phyloP scores from a whole-genome alignment of 2,329 filamentous ascomycete genomes.

The Fusarium virguliforme region DNA sequence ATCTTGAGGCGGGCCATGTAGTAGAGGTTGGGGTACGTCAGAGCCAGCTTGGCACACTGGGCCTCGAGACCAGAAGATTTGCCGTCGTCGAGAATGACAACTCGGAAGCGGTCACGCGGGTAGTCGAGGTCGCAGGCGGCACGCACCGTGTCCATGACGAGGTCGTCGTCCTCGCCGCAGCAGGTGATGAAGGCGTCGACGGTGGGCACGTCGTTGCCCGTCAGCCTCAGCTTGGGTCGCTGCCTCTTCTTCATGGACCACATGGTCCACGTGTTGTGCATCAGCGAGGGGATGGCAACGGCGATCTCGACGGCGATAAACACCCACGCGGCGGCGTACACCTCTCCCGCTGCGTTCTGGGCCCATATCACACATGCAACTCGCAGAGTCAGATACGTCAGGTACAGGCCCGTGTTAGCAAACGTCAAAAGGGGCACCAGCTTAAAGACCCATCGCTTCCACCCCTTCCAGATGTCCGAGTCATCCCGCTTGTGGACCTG shows the following conservation, averaged over 20 bases:
- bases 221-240: conserved; percentile 68
- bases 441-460: conserved; percentile 60
- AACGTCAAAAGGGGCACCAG: conserved; percentile 60
- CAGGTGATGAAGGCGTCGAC: conserved; percentile 73
- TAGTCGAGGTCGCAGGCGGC: conserved; percentile 71
- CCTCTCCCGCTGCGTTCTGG: conserved; percentile 59
- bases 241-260: conserved; percentile 69
- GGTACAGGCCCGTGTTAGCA: conserved; percentile 61
- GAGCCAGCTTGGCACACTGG: conserved; percentile 57
- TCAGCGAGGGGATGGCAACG: conserved; percentile 68
- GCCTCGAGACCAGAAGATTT: conserved; percentile 62
- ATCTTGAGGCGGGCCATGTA: conserved; percentile 69
- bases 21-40: conserved; percentile 64
- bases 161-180: conserved; percentile 70
- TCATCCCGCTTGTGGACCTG: conserved; percentile 62
- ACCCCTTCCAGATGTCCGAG: conserved; percentile 62
- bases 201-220: conserved; percentile 65
- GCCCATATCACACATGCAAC: conserved; percentile 69
- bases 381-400: conserved; percentile 66
- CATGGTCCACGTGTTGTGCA: conserved; percentile 73
- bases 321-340: conserved; percentile 69
- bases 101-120: conserved; percentile 66
- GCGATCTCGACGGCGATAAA: conserved; percentile 70
- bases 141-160: conserved; percentile 71
- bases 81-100: conserved; percentile 72